phyloP scores from a whole-genome alignment of 495 filamentous ascomycete species.

The Baudoinia panamericana region DNA sequence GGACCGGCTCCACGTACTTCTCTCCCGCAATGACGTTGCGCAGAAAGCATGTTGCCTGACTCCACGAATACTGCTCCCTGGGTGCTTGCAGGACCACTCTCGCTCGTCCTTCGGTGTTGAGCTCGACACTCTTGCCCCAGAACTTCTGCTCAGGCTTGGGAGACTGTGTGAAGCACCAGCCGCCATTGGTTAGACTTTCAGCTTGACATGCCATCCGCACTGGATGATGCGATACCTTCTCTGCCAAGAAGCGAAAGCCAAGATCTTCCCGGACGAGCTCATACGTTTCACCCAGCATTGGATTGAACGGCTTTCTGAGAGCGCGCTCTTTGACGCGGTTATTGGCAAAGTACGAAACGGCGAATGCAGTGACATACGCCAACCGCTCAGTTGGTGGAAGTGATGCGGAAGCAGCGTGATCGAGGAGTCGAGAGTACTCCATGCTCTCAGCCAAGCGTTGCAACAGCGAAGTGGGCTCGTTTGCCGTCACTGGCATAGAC shows the following conservation, averaged over 20 bases:
- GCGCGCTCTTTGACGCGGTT: slow-evolving; percentile 74
- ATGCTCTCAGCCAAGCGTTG: slow-evolving; percentile 80
- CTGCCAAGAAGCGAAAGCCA: slow-evolving; percentile 78
- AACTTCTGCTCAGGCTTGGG: slow-evolving; percentile 89
- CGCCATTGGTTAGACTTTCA: slow-evolving; percentile 44
- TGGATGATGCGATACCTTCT: slow-evolving; percentile 87
- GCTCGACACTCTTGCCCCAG: slow-evolving; percentile 92
- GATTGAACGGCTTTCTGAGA: slow-evolving; percentile 95
- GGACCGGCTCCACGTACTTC: slow-evolving; percentile 94
- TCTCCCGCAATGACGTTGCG: slow-evolving; percentile 95
- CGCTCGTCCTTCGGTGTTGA: slow-evolving; percentile 79
- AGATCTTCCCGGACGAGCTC: slow-evolving; percentile 83
- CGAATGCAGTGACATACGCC: slow-evolving; percentile 78
- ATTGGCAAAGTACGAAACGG: slow-evolving; percentile 68
- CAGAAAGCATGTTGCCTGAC: slow-evolving; percentile 71
- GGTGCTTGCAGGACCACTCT: slow-evolving; percentile 56
- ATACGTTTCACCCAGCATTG: slow-evolving; percentile 90
- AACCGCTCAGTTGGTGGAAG: slow-evolving; percentile 53
- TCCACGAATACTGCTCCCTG: slow-evolving; percentile 74
- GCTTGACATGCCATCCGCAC: slow-evolving; percentile 89
- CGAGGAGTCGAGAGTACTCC: slow-evolving; percentile 77
- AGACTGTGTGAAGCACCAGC: slow-evolving; percentile 74
- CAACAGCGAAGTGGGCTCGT: slow-evolving; percentile 79
- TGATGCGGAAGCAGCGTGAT: slow-evolving; percentile 45
- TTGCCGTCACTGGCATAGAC: slow-evolving; percentile 91